Conservation (phyloP, 495 filamentous ascomycete species). For the Letharia columbiana region DNA sequence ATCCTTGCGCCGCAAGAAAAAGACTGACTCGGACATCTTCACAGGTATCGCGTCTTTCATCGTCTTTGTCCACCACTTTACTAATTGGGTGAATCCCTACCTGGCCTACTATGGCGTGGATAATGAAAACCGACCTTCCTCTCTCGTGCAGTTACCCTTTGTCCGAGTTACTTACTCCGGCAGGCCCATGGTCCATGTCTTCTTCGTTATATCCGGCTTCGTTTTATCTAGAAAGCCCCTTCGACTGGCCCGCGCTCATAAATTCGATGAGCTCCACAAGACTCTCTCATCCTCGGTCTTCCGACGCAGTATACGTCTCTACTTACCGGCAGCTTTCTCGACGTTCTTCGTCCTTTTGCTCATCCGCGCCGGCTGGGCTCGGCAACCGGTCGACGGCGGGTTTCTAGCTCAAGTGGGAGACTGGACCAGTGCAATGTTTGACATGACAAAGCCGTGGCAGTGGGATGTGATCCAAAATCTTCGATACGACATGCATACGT, state of each 20-base stretch:
- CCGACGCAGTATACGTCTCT: conserved; percentile 54
- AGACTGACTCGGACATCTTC: conserved; percentile 22
- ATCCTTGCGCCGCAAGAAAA: background rate
- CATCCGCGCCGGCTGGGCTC: conserved; percentile 43
- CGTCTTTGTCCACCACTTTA: conserved; percentile 43
- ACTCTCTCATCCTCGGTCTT: conserved; percentile 53
- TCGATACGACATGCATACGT: conserved; percentile 57
- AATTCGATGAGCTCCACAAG: conserved; percentile 41
- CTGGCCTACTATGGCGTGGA: conserved; percentile 31
- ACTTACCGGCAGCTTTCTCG: conserved; percentile 50
- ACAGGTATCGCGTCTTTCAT: conserved; percentile 41
- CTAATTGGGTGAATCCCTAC: conserved; percentile 32
- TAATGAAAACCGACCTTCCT: conserved; percentile 33
- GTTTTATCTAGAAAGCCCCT: conserved; percentile 59
- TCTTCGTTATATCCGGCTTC: conserved; percentile 66
- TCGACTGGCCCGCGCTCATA: conserved; percentile 46
- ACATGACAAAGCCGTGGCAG: conserved; percentile 45
- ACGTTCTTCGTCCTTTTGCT: conserved; percentile 48
- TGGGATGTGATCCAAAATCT: conserved; percentile 45
- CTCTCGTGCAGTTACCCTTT: conserved; percentile 54
- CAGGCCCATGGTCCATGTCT: conserved; percentile 63
- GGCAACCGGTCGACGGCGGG: conserved; percentile 39
- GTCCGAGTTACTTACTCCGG: conserved; percentile 55
- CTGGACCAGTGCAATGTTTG: conserved; percentile 40
- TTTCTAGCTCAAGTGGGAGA: conserved; percentile 40